These are phyloP conservation scores for Phytophthora meadii DNA, from an alignment of 352 stramenopile genomes.

Conservation along the genomic window DNA sequence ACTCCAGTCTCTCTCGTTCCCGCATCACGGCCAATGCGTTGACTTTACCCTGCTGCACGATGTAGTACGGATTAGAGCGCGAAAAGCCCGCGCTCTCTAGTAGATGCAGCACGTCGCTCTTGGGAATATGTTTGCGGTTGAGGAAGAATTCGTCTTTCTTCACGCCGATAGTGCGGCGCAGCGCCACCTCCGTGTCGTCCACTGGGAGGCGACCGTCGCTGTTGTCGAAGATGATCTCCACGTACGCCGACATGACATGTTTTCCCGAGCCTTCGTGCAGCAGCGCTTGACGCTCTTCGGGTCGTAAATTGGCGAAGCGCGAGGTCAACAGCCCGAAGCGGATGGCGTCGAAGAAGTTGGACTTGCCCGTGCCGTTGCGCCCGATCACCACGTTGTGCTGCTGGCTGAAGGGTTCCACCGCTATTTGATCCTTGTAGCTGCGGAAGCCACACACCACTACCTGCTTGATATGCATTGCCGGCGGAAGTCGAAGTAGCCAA, in stretches of 20 bases:
- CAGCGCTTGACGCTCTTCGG: conserved; percentile 93
- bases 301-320: conserved; percentile 92
- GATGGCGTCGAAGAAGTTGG: conserved; percentile 99
- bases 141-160: conserved; percentile 99
- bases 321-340: conserved; percentile 97
- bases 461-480: conserved; percentile 97
- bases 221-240: conserved; percentile 99
- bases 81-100: conserved; percentile 99
- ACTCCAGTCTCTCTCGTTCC: conserved; percentile 95
- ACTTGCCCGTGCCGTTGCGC: conserved; percentile 97
- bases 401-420: conserved; percentile 92
- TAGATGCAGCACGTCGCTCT: conserved; percentile 98
- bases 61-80: conserved; percentile 99
- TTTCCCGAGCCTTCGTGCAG: conserved; percentile 96
- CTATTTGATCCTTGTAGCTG: conserved; percentile 93
- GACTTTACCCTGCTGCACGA: conserved; percentile 99
- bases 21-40: conserved; percentile 98
- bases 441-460: conserved; percentile 96
- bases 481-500: conserved; percentile 6
- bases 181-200: conserved; percentile 93
- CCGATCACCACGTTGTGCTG: conserved; percentile 98
- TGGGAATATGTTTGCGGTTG: conserved; percentile 98
- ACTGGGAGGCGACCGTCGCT: conserved; percentile 94
- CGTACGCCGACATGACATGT: conserved; percentile 97
- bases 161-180: conserved; percentile 98